phyloP scores from a whole-genome alignment of 768 basidiomycete genomes.

The Podaxis pistillaris region DNA sequence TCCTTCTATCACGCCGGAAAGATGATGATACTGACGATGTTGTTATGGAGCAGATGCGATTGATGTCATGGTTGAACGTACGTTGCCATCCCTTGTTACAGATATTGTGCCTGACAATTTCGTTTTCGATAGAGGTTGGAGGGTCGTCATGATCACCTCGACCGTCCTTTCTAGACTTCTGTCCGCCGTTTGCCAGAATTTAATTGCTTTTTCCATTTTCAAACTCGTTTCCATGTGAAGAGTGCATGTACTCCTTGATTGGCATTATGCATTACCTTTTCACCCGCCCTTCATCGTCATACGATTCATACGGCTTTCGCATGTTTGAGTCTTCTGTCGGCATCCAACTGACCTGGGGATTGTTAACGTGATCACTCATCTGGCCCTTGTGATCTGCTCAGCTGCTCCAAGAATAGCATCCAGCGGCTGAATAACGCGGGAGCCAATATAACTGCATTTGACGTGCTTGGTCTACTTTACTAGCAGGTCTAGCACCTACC shows the following conservation, averaged over 20 bases:
- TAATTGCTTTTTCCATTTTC: not conserved
- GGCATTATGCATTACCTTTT: not conserved
- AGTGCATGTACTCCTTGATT: not conserved
- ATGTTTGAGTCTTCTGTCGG: too few relatives aligned
- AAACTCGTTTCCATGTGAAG: not conserved
- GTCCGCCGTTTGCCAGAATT: not conserved
- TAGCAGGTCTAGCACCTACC: slow-evolving; percentile 12
- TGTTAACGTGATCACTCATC: not conserved
- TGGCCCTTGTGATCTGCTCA: not conserved
- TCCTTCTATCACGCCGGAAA: not conserved
- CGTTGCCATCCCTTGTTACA: slow-evolving; percentile 27
- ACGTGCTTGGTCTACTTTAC: not conserved
- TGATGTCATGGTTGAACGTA: slow-evolving; percentile 97
- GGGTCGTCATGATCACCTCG: slow-evolving; percentile 25
- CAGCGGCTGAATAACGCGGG: not conserved
- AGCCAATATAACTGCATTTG: not conserved
- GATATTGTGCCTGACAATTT: slow-evolving; percentile 14
- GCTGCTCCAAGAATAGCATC: not conserved
- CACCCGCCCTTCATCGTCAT: too few relatives aligned
- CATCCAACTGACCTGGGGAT: not conserved
- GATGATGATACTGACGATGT: slow-evolving; percentile 8
- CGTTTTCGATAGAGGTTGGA: slow-evolving; percentile 40
- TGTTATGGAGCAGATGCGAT: slow-evolving; percentile 64
- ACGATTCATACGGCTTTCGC: too few relatives aligned
- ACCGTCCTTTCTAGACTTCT: slow-evolving; percentile 8